Percentiles rank a stretch among this genome's conserved stretches.
Evolutionary conservation across 495 filamentous ascomycete genomes (phyloP).

Genomic region (Penicillium parvum): DNA sequence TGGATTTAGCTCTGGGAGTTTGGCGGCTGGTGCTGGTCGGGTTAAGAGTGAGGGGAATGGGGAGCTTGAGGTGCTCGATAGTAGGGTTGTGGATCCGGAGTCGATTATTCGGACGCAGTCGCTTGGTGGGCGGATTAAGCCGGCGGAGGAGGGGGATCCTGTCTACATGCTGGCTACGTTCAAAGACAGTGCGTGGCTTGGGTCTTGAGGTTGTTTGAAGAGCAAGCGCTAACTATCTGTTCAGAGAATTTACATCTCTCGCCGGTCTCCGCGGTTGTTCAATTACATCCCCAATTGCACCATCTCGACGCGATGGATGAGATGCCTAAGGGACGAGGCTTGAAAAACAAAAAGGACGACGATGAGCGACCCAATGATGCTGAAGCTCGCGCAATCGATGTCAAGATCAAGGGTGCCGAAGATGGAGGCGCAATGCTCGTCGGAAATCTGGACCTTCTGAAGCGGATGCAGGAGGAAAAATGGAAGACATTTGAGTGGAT

Average conservation of each 20-base stretch:
- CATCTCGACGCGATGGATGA: conserved; percentile 68
- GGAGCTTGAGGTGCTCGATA: conserved; percentile 37
- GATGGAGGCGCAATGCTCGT: conserved; percentile 49
- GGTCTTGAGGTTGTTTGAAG: background rate
- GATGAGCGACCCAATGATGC: conserved; percentile 41
- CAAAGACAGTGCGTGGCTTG: conserved; percentile 50
- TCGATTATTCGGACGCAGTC: conserved; percentile 42
- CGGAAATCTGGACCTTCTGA: conserved; percentile 52
- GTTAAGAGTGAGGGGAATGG: conserved; percentile 34
- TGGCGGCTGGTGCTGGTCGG: conserved; percentile 22
- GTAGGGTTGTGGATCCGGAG: conserved; percentile 32
- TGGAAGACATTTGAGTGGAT: conserved; percentile 63
- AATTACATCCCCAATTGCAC: conserved; percentile 69
- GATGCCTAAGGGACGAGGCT: conserved; percentile 28
- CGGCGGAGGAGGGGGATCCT: conserved; percentile 53
- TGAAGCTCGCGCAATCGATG: conserved; percentile 62
- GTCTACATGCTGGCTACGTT: conserved; percentile 72
- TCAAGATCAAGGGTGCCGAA: conserved; percentile 60
- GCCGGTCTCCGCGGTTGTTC: conserved; percentile 61
- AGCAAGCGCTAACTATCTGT: conserved; percentile 7
- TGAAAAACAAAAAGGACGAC: conserved; percentile 41
- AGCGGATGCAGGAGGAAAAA: conserved; percentile 60
- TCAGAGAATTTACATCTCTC: conserved; percentile 66
- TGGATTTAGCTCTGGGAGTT: conserved; percentile 47
- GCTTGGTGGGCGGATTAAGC: conserved; percentile 62